A percentile compares a stretch with the other conserved stretches of the same genome.
Evolutionary conservation across 305 asterid species (phyloP).

Genomic region (Plantago coronopus): DNA sequence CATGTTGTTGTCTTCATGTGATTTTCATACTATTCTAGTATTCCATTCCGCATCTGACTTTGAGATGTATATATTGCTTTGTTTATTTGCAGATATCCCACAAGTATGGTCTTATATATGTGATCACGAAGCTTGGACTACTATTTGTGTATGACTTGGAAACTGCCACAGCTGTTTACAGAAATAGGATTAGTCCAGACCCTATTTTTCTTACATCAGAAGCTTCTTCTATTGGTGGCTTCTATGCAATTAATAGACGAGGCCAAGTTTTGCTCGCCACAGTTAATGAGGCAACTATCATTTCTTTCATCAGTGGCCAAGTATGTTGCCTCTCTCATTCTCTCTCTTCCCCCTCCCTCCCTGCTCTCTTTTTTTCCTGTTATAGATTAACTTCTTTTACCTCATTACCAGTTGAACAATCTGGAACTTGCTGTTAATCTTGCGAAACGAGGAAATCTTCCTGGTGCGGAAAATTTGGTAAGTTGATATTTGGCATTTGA

Average conservation of each 20-base stretch:
- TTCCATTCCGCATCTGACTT: slow-evolving; percentile 19
- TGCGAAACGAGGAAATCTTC: slow-evolving; percentile 98
- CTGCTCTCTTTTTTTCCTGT: slow-evolving; percentile 13
- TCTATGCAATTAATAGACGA: slow-evolving; percentile 93
- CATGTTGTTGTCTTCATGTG: background rate
- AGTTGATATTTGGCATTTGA: slow-evolving; percentile 27
- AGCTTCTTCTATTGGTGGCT: slow-evolving; percentile 93
- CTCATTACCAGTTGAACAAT: slow-evolving; percentile 71
- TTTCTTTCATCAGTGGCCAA: slow-evolving; percentile 96
- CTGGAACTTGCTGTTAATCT: slow-evolving; percentile 99
- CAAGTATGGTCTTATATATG: slow-evolving; percentile 82
- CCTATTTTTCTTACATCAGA: slow-evolving; percentile 93
- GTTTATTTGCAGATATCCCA: slow-evolving; percentile 75
- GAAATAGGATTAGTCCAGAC: slow-evolving; percentile 99
- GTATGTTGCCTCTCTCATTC: slow-evolving; percentile 39
- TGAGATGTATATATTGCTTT: slow-evolving; percentile 18
- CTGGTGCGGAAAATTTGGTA: slow-evolving; percentile 98
- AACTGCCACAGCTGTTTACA: slow-evolving; percentile 88
- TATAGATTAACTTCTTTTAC: background rate
- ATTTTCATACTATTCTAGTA: background rate
- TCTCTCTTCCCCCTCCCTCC: slow-evolving; percentile 8
- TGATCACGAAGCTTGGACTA: slow-evolving; percentile 97
- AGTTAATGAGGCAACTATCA: slow-evolving; percentile 86
- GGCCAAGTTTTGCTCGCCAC: slow-evolving; percentile 98
- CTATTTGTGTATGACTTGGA: slow-evolving; percentile 98